phyloP scores from a whole-genome alignment of 75 land plant species.

The Selaginella tamariscina region DNA sequence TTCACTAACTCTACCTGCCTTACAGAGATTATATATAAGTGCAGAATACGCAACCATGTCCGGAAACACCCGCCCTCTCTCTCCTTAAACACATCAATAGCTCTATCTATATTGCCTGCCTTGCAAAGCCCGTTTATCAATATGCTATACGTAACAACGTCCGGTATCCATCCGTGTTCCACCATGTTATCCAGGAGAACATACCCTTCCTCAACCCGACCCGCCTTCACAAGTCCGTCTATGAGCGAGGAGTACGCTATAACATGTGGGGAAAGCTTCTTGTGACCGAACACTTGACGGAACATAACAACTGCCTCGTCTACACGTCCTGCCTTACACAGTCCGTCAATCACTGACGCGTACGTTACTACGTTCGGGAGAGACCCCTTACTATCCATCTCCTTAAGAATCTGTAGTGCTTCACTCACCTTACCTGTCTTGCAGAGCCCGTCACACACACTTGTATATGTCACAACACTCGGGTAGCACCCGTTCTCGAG shows the following conservation, averaged over 20 bases:
- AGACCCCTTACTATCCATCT: conserved; percentile 33
- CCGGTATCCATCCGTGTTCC: background rate
- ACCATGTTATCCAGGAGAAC: background rate
- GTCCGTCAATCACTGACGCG: conserved; percentile 30
- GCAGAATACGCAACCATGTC: conserved; percentile 2
- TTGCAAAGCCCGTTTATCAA: background rate
- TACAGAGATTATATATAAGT: background rate
- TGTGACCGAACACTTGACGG: conserved; percentile 26
- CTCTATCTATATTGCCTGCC: background rate
- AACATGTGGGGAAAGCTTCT: conserved; percentile 25
- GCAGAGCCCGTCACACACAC: background rate
- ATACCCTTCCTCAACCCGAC: background rate
- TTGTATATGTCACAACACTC: background rate
- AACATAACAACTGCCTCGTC: conserved; percentile 29
- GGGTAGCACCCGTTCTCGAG: background rate
- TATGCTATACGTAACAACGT: background rate
- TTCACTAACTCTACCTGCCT: background rate
- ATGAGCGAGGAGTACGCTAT: conserved; percentile 24
- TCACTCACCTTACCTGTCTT: background rate
- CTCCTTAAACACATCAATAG: background rate
- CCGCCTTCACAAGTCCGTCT: conserved; percentile 11
- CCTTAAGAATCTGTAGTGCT: conserved; percentile 29
- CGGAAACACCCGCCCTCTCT: background rate
- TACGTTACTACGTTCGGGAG: conserved; percentile 54
- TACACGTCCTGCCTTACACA: conserved; percentile 31